A percentile compares a stretch with the other conserved stretches of the same genome.
Conservation (phyloP, 768 basidiomycete species). For the Tricholoma furcatifolium region DNA sequence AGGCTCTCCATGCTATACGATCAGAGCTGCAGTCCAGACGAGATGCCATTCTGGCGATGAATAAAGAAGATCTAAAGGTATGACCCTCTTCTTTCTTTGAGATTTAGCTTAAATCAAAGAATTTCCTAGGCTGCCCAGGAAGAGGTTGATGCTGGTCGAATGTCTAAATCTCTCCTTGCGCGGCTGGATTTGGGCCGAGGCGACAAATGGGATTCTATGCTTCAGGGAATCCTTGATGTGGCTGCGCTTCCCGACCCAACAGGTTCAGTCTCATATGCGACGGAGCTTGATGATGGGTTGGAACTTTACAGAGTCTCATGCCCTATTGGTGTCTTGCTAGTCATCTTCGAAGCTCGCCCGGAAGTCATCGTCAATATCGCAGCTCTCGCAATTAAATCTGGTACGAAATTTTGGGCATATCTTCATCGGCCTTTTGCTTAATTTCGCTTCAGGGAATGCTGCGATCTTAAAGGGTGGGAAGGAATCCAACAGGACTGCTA, state of each 20-base stretch:
- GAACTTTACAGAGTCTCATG: constrained; percentile 94
- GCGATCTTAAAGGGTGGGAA: constrained; percentile 98
- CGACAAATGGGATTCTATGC: constrained; percentile 95
- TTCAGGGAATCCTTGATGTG: constrained; percentile 87
- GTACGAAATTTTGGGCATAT: constrained; percentile 38
- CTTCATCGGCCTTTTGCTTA: background rate
- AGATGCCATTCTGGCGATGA: constrained; percentile 74
- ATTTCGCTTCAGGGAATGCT: constrained; percentile 70
- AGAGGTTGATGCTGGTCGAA: constrained; percentile 80
- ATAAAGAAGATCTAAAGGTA: constrained; percentile 78
- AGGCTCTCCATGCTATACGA: constrained; percentile 70
- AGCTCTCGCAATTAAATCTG: constrained; percentile 93
- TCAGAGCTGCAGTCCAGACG: constrained; percentile 63
- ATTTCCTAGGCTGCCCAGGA: constrained; percentile 61
- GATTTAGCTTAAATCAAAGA: constrained; percentile 2
- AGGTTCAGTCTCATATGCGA: constrained; percentile 83
- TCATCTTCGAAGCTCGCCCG: constrained; percentile 96
- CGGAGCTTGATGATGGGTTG: constrained; percentile 81
- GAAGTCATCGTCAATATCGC: constrained; percentile 99
- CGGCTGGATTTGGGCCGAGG: constrained; percentile 76
- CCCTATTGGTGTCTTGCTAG: constrained; percentile 92
- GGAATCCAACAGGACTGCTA: constrained; percentile 83
- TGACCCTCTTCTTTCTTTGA: constrained; percentile 10
- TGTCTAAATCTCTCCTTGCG: constrained; percentile 81
- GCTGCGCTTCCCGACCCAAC: constrained; percentile 84